A percentile compares a stretch with the other conserved stretches of the same genome.
phyloP scores from a whole-genome alignment of 2,329 filamentous ascomycete species.

The Xylariaceae sp. region DNA sequence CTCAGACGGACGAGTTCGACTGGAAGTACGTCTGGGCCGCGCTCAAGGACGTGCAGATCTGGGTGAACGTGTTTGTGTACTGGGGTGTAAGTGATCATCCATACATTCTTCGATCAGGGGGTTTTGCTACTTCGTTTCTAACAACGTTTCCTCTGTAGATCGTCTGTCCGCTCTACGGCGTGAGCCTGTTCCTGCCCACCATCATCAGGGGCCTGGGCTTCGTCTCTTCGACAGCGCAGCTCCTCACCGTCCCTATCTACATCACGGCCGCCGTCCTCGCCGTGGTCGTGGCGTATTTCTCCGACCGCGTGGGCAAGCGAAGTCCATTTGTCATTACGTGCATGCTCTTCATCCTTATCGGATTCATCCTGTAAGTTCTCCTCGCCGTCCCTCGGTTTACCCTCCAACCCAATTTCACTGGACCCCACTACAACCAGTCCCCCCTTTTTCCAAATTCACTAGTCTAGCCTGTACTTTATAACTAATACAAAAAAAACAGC shows the following conservation, averaged over 20 bases:
- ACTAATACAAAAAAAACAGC: conserved; percentile 34
- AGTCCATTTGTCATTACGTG: conserved; percentile 51
- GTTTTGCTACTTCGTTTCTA: too few relatives aligned
- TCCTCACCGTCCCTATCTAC: conserved; percentile 57
- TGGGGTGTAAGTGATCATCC: conserved; percentile 52
- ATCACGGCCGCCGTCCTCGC: conserved; percentile 58
- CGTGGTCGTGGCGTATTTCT: conserved; percentile 47
- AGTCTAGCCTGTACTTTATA: neutral
- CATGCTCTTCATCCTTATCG: conserved; percentile 48
- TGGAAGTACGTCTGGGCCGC: conserved; percentile 69
- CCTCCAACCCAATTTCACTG: too few relatives aligned
- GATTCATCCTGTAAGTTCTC: conserved; percentile 46
- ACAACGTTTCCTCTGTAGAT: conserved; percentile 38
- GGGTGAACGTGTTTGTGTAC: conserved; percentile 54
- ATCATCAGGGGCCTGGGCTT: conserved; percentile 59
- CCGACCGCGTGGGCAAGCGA: conserved; percentile 49
- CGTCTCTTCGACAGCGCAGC: conserved; percentile 51
- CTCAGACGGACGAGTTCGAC: conserved; percentile 68
- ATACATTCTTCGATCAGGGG: too few relatives aligned
- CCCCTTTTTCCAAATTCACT: too few relatives aligned
- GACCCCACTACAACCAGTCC: too few relatives aligned
- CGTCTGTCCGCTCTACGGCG: conserved; percentile 49
- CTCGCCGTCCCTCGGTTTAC: neutral
- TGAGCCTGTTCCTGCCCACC: conserved; percentile 57
- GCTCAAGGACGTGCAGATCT: conserved; percentile 76